These are phyloP conservation scores for Clavaria fumosa DNA, from an alignment of 768 basidiomycete genomes.

Conservation along the genomic window DNA sequence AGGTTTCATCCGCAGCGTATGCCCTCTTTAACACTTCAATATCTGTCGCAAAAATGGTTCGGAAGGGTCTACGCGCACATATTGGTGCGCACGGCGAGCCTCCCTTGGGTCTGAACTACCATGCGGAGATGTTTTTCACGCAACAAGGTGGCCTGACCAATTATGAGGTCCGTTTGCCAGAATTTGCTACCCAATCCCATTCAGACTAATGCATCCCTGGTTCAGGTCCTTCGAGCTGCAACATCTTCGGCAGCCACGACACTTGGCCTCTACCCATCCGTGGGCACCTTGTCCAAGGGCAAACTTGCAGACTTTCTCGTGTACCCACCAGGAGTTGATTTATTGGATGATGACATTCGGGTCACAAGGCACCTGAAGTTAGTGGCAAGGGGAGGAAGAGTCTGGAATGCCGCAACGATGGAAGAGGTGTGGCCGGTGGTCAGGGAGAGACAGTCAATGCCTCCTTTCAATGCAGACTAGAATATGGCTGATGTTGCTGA, in stretches of 20 bases:
- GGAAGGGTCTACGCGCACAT: constrained; percentile 41
- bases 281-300: constrained; percentile 47
- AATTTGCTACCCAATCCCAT: background rate
- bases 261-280: constrained; percentile 41
- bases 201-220: background rate
- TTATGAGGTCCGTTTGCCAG: constrained; percentile 36
- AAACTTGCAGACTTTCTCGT: constrained; percentile 62
- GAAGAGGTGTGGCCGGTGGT: constrained; percentile 57
- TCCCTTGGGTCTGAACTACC: constrained; percentile 61
- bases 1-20: constrained; percentile 28
- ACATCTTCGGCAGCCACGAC: constrained; percentile 51
- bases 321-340: constrained; percentile 44
- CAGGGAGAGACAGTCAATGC: constrained; percentile 36
- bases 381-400: constrained; percentile 51
- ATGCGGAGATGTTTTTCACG: constrained; percentile 57
- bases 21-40: constrained; percentile 54
- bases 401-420: constrained; percentile 57
- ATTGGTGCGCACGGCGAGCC: constrained; percentile 67
- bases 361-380: constrained; percentile 35
- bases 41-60: constrained; percentile 55
- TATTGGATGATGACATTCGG: constrained; percentile 36
- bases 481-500: constrained; percentile 4
- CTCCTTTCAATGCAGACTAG: constrained; percentile 42
- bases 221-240: constrained; percentile 50
- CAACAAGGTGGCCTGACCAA: constrained; percentile 48